A percentile compares a stretch with the other conserved stretches of the same genome.
phyloP scores from a whole-genome alignment of 2,329 filamentous ascomycete genomes.

The Scytalidium sp. region DNA sequence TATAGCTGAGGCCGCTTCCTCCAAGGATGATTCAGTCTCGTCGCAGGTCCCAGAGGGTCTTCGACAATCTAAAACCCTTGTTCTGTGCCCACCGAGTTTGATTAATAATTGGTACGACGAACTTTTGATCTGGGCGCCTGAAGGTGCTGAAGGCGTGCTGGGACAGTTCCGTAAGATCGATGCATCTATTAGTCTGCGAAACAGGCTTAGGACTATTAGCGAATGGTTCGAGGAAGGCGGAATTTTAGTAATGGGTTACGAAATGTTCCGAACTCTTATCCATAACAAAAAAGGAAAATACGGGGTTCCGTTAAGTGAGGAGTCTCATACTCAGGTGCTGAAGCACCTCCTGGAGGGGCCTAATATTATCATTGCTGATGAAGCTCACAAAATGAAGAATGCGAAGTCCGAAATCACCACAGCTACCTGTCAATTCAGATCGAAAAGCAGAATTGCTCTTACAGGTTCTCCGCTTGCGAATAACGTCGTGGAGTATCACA shows the following conservation, averaged over 20 bases:
- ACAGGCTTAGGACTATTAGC: slow-evolving; percentile 45
- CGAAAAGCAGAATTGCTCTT: slow-evolving; percentile 73
- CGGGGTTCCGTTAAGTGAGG: slow-evolving; percentile 25
- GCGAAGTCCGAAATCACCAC: slow-evolving; percentile 46
- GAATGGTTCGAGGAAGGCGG: slow-evolving; percentile 66
- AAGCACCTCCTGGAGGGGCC: slow-evolving; percentile 56
- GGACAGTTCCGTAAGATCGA: slow-evolving; percentile 57
- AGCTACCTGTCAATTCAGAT: slow-evolving; percentile 57
- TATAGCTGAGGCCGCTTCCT: slow-evolving; percentile 63
- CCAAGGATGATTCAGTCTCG: slow-evolving; percentile 51
- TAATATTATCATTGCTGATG: slow-evolving; percentile 77
- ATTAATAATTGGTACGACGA: slow-evolving; percentile 85
- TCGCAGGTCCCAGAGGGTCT: slow-evolving; percentile 68
- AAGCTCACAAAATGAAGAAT: slow-evolving; percentile 81
- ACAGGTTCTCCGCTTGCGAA: slow-evolving; percentile 87
- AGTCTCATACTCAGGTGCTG: slow-evolving; percentile 36
- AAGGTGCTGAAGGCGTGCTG: slow-evolving; percentile 44
- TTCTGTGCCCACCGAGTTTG: slow-evolving; percentile 73
- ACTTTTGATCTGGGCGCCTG: slow-evolving; percentile 65
- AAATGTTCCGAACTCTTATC: slow-evolving; percentile 55
- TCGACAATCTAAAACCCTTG: slow-evolving; percentile 59
- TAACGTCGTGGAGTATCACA: slow-evolving; percentile 77
- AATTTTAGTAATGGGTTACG: slow-evolving; percentile 74
- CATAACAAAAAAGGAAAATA: slow-evolving; percentile 28
- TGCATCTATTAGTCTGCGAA: slow-evolving; percentile 26